A percentile compares a stretch with the other conserved stretches of the same genome.
Conservation (phyloP, 2,329 filamentous ascomycete genomes). For the Pseudofabraea citricarpa region DNA sequence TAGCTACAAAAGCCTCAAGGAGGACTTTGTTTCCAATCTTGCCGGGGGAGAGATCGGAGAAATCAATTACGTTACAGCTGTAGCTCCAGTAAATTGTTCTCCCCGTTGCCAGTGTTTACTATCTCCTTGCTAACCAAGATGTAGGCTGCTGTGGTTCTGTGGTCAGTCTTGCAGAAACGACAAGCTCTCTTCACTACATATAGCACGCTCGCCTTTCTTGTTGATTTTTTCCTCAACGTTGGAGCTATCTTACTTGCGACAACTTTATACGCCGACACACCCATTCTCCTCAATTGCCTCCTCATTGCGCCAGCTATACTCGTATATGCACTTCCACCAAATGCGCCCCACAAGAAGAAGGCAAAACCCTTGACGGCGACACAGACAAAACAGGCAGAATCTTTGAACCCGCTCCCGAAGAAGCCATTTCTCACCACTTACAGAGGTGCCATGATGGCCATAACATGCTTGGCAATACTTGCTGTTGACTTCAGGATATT, state of each 20-base stretch:
- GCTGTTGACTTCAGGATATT: constrained; percentile 95
- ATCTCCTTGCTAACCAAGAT: constrained; percentile 16
- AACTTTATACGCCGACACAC: constrained; percentile 75
- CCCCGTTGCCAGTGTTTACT: too few species aligned
- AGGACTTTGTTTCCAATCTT: constrained; percentile 91
- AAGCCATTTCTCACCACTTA: constrained; percentile 94
- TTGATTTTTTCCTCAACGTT: constrained; percentile 88
- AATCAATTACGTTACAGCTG: constrained; percentile 79
- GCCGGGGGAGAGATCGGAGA: constrained; percentile 78
- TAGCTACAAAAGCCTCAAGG: constrained; percentile 87
- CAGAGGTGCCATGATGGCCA: constrained; percentile 83
- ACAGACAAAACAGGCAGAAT: constrained; percentile 30
- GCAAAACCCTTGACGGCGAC: constrained; percentile 41
- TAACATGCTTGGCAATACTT: constrained; percentile 88
- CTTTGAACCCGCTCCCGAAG: constrained; percentile 57
- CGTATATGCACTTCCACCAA: constrained; percentile 48
- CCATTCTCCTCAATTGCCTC: constrained; percentile 69
- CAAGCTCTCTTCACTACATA: constrained; percentile 80
- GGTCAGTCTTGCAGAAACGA: constrained; percentile 82
- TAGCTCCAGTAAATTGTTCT: constrained; percentile 76
- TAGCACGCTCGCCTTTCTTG: constrained; percentile 58
- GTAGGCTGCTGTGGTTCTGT: constrained; percentile 77
- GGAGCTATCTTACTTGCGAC: constrained; percentile 76
- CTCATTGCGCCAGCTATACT: constrained; percentile 64
- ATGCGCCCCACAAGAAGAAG: constrained; percentile 39